phyloP scores from a whole-genome alignment of 768 basidiomycete genomes.

The Leccinum olivaceopallidum region DNA sequence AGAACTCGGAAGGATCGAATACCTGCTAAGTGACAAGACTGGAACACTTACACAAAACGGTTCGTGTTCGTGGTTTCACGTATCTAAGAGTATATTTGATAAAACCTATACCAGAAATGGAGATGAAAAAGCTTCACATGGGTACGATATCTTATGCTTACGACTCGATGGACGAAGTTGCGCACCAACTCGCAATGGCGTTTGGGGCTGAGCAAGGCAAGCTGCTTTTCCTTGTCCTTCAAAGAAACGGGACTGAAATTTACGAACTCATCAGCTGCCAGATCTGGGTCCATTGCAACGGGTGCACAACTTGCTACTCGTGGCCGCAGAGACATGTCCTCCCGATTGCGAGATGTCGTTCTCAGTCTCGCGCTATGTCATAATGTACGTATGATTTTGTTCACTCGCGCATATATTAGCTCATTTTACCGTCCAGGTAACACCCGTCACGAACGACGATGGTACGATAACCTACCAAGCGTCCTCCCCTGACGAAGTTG shows the following conservation, averaged over 20 bases:
- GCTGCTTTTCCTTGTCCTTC: background rate
- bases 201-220: slow-evolving; percentile 71
- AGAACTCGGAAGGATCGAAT: slow-evolving; percentile 93
- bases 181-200: slow-evolving; percentile 84
- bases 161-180: slow-evolving; percentile 99
- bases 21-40: slow-evolving; percentile 96
- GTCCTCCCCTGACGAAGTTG: slow-evolving; percentile 98
- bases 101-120: slow-evolving; percentile 73
- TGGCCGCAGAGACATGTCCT: slow-evolving; percentile 93
- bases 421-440: slow-evolving; percentile 65
- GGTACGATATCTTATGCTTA: slow-evolving; percentile 96
- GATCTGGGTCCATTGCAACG: slow-evolving; percentile 62
- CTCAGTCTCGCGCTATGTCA: slow-evolving; percentile 94
- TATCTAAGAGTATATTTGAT: background rate
- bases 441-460: slow-evolving; percentile 93
- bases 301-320: slow-evolving; percentile 82
- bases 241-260: background rate
- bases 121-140: slow-evolving; percentile 98
- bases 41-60: slow-evolving; percentile 98
- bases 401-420: background rate
- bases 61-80: slow-evolving; percentile 33
- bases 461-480: slow-evolving; percentile 96
- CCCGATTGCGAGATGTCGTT: slow-evolving; percentile 89
- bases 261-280: slow-evolving; percentile 37
- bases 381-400: slow-evolving; percentile 56